Conservation (phyloP, 1,139 yeast genomes). For the Suhomyces kunorum region DNA sequence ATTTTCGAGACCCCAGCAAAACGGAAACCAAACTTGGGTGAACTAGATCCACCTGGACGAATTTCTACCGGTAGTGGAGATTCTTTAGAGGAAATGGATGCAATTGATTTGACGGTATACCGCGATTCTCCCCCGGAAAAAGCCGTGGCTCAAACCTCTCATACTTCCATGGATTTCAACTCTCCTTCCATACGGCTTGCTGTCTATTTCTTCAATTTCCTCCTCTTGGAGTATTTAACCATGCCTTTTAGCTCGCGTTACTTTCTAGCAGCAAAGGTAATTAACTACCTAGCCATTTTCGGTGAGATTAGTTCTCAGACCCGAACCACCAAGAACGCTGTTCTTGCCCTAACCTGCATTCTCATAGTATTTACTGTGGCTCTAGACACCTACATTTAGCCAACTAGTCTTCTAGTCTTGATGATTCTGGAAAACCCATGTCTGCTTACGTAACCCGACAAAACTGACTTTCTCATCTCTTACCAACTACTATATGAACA, state of each 20-base stretch:
- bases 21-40: no score
- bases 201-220: neutral
- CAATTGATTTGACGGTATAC: constrained; percentile 1
- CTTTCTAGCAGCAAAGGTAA: neutral
- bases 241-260: neutral
- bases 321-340: neutral
- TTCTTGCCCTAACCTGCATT: neutral
- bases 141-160: no score
- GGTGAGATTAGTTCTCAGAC: neutral
- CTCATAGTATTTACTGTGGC: neutral
- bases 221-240: constrained; percentile 2
- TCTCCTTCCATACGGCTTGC: neutral
- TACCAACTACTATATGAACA: neutral
- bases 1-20: neutral
- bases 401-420: neutral
- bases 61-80: constrained; percentile 1
- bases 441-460: constrained; percentile 1
- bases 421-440: neutral
- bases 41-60: neutral
- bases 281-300: constrained; percentile 1
- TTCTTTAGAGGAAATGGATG: constrained; percentile 3
- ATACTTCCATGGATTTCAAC: neutral
- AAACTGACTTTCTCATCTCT: constrained; percentile 4
- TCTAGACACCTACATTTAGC: neutral
- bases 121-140: neutral